Evolutionary conservation across 306 rosid species (phyloP), one percentile per base, ranked within the genome.

Genomic region (Trifolium repens): DNA sequence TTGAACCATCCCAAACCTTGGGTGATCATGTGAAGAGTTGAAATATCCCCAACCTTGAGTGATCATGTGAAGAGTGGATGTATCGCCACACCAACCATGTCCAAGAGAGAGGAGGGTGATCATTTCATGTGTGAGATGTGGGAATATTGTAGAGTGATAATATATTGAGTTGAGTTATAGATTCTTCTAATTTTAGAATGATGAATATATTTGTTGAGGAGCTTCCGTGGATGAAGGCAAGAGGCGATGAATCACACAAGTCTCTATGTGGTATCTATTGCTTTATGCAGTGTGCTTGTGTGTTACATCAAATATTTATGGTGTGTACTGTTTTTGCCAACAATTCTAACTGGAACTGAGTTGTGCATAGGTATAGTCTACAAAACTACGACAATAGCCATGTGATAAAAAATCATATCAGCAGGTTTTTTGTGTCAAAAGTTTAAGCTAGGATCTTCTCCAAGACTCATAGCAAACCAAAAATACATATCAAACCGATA

Each of bases 321-420:
- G 52, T 46, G 52, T 46, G 0, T 46, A 15, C 7, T 1, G 52
- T 13, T 46, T 46, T 46, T 16, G 7, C 16, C 16, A 46, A 46
- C 16, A 13, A 46, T 13, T 4, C 16, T 46, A 46, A 46, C 16
- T 13, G 16, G 2, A 13, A 12, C 52, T 46, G 8, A 46, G 52
- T 46, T 13, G 52, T 46, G 52, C 52, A 13, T 13, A 13, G 16
- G 7, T 46, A 46, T 5, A 5, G 52, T 13, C 7, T 46, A 46
- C 52, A 46, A 46, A 16, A 46, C 2, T 46, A 46, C n/a, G 52
- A 4, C n/a, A 46, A 13, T 46, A 46, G 16, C 52, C 52, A 1
- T 53, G 4, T 8, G 1, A 9, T 35, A 39, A 32, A 40, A 58
- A 79, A 58, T 63, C 73, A 58, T 71, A 57, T 64, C 74, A 76